Evolutionary conservation across 768 basidiomycete species (phyloP).

Genomic region (Hygrophorus pudorinus): DNA sequence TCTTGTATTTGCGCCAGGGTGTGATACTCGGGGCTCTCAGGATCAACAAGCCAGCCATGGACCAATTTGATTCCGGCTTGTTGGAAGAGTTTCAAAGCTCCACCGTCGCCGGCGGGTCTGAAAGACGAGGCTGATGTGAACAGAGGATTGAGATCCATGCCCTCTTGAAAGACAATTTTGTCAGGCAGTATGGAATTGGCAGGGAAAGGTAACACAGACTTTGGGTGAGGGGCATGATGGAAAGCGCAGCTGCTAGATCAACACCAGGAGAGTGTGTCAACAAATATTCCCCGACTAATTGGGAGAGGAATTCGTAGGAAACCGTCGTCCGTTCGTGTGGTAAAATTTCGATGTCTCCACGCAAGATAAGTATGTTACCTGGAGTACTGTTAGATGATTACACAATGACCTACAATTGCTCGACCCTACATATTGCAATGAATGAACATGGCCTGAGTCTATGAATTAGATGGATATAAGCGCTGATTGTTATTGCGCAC

Average conservation of each 20-base stretch:
- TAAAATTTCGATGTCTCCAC: slow-evolving; percentile 69
- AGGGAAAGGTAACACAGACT: slow-evolving; percentile 35
- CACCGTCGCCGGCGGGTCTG: slow-evolving; percentile 52
- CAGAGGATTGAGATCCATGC: slow-evolving; percentile 82
- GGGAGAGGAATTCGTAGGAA: slow-evolving; percentile 78
- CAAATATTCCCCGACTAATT: slow-evolving; percentile 77
- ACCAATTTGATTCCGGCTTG: slow-evolving; percentile 73
- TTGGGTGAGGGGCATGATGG: slow-evolving; percentile 68
- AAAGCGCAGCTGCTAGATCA: slow-evolving; percentile 62
- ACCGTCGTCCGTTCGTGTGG: slow-evolving; percentile 58
- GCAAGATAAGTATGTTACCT: slow-evolving; percentile 86
- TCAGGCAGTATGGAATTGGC: not conserved
- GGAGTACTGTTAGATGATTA: not conserved
- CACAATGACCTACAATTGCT: slow-evolving; percentile 5
- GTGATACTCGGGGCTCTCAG: slow-evolving; percentile 45
- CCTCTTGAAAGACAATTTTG: slow-evolving; percentile 36
- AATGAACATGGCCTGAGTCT: slow-evolving; percentile 73
- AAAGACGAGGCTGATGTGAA: slow-evolving; percentile 68
- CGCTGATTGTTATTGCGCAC: slow-evolving; percentile 16
- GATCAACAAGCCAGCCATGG: slow-evolving; percentile 86
- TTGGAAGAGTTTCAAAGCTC: slow-evolving; percentile 80
- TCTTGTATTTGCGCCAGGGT: slow-evolving; percentile 46
- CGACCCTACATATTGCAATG: slow-evolving; percentile 72
- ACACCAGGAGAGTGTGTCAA: slow-evolving; percentile 46
- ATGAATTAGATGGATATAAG: slow-evolving; percentile 2